These are phyloP conservation scores for Fusarium xyrophilum DNA, from an alignment of 2,329 filamentous ascomycete genomes.

Conservation along the genomic window DNA sequence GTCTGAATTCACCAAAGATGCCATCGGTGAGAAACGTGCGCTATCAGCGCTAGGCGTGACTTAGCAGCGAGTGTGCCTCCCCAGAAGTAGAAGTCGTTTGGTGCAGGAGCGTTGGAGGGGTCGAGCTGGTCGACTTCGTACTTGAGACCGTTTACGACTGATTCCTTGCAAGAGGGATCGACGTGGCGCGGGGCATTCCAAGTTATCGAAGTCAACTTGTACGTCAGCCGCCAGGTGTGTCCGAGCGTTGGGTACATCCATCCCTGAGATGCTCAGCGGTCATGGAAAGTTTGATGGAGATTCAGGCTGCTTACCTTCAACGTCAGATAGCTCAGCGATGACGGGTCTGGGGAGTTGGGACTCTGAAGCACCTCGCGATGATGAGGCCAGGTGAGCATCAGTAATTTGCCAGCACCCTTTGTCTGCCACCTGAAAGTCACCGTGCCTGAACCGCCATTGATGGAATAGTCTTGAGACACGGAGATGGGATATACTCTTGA, in stretches of 20 bases:
- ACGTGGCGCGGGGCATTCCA: neutral
- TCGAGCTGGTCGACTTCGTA: neutral
- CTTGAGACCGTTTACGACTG: neutral
- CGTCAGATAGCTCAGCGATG: neutral
- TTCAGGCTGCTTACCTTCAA: neutral
- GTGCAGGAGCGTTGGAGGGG: neutral
- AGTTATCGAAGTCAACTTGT: neutral
- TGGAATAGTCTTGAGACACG: neutral
- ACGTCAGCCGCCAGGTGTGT: neutral
- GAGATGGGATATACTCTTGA: neutral
- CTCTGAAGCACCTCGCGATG: neutral
- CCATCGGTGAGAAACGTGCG: neutral
- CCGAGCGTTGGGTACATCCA: neutral
- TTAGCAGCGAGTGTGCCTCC: neutral
- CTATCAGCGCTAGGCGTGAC: neutral
- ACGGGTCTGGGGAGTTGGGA: neutral
- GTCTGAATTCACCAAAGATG: neutral
- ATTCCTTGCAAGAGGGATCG: neutral
- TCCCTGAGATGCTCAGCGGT: neutral
- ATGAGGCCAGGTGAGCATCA: neutral
- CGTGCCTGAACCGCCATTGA: fast-evolving
- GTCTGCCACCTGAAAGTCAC: neutral
- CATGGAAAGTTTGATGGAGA: fast-evolving
- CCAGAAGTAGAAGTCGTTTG: neutral
- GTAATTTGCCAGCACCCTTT: neutral